Evolutionary conservation across 1,284 basidiomycete species (phyloP), one percentile per base, ranked within the genome.

Genomic region (Psilocybe mexicana): DNA sequence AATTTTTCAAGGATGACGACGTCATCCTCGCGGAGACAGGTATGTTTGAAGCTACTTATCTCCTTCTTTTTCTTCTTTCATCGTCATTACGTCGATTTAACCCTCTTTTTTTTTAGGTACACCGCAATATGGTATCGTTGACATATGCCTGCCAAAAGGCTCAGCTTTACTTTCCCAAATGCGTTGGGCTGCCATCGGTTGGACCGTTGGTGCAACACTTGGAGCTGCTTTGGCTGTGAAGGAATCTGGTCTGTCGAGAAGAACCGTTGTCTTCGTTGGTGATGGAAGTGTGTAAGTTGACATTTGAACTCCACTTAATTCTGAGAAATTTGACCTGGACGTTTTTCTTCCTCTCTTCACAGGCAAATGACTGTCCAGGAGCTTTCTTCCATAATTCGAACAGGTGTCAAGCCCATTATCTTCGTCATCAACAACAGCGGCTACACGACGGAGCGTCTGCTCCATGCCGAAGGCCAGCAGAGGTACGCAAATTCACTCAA

Each of bases 371-470:
- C 84, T 0, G 87, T 86, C 1, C 88, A 90, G 67, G 88, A 90
- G 64, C 70, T 94, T n/a, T 88, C 90, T 5, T 86, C 87, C 2
- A 92, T 93, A 85, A 80, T 92, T 55, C 80, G 80, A 18, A 69
- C 80, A 55, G 79, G 76, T 5, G 69, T 93, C 33, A 87, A 80
- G 55, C 91, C 92, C 2, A 90, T 92, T 69, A 76, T 94, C 49
- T 92, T 93, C 70, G 78, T 97, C 18, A 77, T 96, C 59, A 94
- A 94, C 78, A 94, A 96, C 74, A 83, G 85, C 53, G 94, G 94
- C 0, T 94, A 93, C 72, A 88, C 87, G 49, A 94, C 96, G 61
- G 94, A 96, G 77, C 82, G 92, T 23, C 83, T 82, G 67, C 80
- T 93, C 61, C 86, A 92, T 69, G 6, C 35, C 11, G 53, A 54